phyloP scores from a whole-genome alignment of 2,329 filamentous ascomycete genomes.

The Hortaea sp. region DNA sequence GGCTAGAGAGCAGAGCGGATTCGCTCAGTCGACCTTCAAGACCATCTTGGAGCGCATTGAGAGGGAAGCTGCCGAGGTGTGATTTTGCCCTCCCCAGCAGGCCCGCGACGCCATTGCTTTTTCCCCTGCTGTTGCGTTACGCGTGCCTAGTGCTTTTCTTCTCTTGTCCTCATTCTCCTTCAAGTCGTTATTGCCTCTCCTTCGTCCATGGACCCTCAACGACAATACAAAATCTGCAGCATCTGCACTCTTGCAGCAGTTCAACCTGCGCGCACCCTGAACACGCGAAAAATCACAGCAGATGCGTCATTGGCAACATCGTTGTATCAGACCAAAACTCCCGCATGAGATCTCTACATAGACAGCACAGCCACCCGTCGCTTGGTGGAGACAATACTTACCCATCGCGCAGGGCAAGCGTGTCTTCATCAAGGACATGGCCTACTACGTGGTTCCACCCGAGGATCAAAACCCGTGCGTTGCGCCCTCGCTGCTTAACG shows the following conservation, averaged over 20 bases:
- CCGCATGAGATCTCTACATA: background rate
- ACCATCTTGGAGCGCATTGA: conserved; percentile 70
- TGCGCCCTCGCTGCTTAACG: conserved; percentile 61
- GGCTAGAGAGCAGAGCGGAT: conserved; percentile 49
- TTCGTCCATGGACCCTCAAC: background rate
- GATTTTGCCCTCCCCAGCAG: conserved; percentile 13
- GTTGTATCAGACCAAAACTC: background rate
- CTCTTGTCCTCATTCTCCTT: background rate
- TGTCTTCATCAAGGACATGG: conserved; percentile 96
- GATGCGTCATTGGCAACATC: background rate
- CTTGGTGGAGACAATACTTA: conserved; percentile 6
- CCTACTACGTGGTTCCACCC: conserved; percentile 79
- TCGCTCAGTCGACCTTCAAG: conserved; percentile 59
- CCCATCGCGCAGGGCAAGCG: conserved; percentile 61
- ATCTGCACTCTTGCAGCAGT: background rate
- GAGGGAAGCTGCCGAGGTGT: conserved; percentile 62
- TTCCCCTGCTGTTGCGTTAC: background rate
- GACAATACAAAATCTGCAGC: background rate
- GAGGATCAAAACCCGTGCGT: conserved; percentile 56
- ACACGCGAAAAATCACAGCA: too few species aligned
- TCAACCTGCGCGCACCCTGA: background rate
- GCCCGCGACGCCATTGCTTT: background rate
- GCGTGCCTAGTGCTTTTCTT: background rate
- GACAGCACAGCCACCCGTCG: background rate
- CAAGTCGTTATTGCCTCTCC: background rate